Evolutionary conservation across 306 rosid genomes (phyloP), one percentile per base, ranked within the genome.

Genomic region (Potentilla sterilis): DNA sequence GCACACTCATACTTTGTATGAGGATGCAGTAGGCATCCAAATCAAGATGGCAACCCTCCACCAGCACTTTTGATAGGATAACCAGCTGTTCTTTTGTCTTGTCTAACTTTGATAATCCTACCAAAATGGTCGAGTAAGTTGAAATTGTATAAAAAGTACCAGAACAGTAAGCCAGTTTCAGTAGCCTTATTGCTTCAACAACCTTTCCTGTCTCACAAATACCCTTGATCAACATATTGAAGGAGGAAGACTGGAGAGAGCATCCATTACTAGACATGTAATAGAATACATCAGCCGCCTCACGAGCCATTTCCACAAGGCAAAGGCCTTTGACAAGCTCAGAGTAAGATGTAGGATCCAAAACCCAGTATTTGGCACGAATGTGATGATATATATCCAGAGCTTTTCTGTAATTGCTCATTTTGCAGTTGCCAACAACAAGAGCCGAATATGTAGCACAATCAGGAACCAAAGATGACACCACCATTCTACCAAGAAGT

Each of bases 401-500:
- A 77, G 97, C 97, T 81, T 83, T 81, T 70, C 79, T 85, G 68
- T 81, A 84, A 77, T 75, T 84, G 76, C 82, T 73, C 77, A 70
- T 75, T 85, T 86, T 87, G 81, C 95, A 89, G 85, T 87, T 83
- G 68, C 97, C 94, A 79, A 89, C 6, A 47, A 95, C 77, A 62
- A 95, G 87, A 80, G 96, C 90, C 4, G 91, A 88, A 81, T 90
- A 89, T 3, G 97, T 90, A 46, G 75, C 78, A 75, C 63, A 47
- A 22, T 90, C 90, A 54, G 77, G 96, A 76, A 73, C 66, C 84
- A 78, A 75, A 34, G 86, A 84, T 46, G 74, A 84, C 35, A 80
- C 79, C 63, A 89, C 82, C 97, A 92, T 92, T 82, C 88, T 90
- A 57, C 90, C 88, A 1, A 95, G 89, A 83, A 92, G 83, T 83